These are phyloP conservation scores for Kwoniella bestiolae DNA, from an alignment of 768 basidiomycete species.

Conservation along the genomic window DNA sequence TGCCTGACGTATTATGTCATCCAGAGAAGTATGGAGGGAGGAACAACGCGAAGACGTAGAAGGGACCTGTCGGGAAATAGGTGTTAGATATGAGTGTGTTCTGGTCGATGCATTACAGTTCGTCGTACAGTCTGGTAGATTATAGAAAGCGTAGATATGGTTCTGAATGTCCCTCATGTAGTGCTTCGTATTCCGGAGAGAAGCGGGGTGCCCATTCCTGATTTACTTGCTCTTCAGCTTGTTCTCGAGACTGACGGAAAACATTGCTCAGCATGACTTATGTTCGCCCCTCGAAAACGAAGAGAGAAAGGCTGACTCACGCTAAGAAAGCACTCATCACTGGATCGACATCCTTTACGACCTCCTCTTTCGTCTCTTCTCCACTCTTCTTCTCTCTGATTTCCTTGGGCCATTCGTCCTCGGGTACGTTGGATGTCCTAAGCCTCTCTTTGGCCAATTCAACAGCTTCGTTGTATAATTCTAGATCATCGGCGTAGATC, in stretches of 20 bases:
- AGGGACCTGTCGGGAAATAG: no score
- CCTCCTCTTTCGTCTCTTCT: slow-evolving; percentile 24
- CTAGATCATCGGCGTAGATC: slow-evolving; percentile 75
- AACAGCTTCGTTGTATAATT: slow-evolving; percentile 67
- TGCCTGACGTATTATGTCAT: no score
- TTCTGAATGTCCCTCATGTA: no score
- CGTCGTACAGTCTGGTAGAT: no score
- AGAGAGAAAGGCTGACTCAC: slow-evolving; percentile 26
- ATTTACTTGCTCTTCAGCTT: slow-evolving; percentile 45
- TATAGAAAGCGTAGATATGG: no score
- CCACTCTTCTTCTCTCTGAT: slow-evolving; percentile 28
- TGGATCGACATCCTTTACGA: slow-evolving; percentile 52
- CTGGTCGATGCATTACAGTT: background rate
- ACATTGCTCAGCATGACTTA: no score
- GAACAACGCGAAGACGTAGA: no score
- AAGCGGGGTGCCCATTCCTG: background rate
- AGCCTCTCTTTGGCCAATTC: slow-evolving; percentile 64
- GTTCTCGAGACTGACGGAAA: slow-evolving; percentile 38
- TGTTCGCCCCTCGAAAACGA: no score
- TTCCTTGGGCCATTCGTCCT: slow-evolving; percentile 69
- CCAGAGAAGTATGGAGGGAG: no score
- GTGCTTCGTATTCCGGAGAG: no score
- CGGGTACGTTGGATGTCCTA: slow-evolving; percentile 61
- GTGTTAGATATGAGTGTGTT: background rate
- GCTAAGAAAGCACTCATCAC: slow-evolving; percentile 73